Evolutionary conservation across 495 filamentous ascomycete species (phyloP), one percentile per base, ranked within the genome.

Genomic region (Sordaria brevicollis): DNA sequence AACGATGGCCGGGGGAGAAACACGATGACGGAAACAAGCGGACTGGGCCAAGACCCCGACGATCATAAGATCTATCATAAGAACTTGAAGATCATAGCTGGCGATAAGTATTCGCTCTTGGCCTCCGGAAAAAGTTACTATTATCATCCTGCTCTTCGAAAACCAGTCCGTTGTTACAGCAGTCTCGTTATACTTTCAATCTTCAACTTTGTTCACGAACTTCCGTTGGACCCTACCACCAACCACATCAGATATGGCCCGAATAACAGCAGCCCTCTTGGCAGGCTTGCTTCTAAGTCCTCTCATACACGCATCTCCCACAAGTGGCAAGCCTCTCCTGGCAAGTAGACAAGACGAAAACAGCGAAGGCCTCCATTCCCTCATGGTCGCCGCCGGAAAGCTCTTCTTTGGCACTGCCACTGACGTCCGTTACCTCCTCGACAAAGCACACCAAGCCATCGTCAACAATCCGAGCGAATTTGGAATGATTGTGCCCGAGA

Each of bases 401-500:
- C 73, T 75, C 1, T 77, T 72, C 70, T 77, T 79, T 19, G 77
- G 77, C 65, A 77, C 75, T 2, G 74, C 77, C 35, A 77, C 68
- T 38, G 77, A 79, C 36, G 71, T 70, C 25, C 75, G 75, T 65
- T 71, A 72, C 70, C 71, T 77, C 57, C 81, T 76, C 35, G 85
- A 90, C 77, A 72, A 77, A 1, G 69, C 79, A 5, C 91, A 90
- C 69, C 69, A 83, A 35, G 71, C 76, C 5, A 83, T 82, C 74
- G 41, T 79, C 25, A 70, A 67, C 72, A 83, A 87, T 75, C 80
- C 75, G 15, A 77, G 78, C 25, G 86, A 89, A 70, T 89, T 88
- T 68, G 86, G 87, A 31, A 79, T 85, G 69, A 79, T 86, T 68
- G 88, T 86, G 0, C 87, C 86, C 0, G 86, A 83, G 13, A 90